Evolutionary conservation across 1,284 basidiomycete genomes (phyloP).

Genomic region (Fomitopsis betulina): DNA sequence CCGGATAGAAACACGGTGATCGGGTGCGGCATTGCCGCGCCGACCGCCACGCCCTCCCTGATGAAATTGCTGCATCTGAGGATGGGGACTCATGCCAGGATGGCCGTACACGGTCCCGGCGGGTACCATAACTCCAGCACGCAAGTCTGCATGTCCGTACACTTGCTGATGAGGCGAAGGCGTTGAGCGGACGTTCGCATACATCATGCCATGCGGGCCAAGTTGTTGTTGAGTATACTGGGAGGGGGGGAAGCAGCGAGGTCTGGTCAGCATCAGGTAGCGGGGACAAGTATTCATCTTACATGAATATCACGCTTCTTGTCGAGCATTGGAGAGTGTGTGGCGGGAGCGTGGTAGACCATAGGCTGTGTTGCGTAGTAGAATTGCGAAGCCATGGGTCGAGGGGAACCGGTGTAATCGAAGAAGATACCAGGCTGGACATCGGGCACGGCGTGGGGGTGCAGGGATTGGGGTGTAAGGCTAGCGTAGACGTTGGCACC

Average conservation of each 20-base stretch:
- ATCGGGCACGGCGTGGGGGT: constrained; percentile 40
- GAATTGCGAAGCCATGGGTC: constrained; percentile 50
- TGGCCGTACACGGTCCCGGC: constrained; percentile 37
- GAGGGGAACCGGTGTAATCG: constrained; percentile 47
- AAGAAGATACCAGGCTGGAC: constrained; percentile 52
- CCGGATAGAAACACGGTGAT: constrained; percentile 37
- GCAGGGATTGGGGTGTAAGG: constrained; percentile 38
- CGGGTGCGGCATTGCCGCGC: constrained; percentile 34
- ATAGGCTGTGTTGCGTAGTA: constrained; percentile 59
- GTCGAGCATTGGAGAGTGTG: constrained; percentile 53
- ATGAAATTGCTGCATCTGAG: constrained; percentile 35
- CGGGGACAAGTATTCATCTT: constrained; percentile 10
- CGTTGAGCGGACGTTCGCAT: constrained; percentile 35
- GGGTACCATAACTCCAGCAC: constrained; percentile 43
- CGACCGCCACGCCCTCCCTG: constrained; percentile 31
- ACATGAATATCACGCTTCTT: constrained; percentile 63
- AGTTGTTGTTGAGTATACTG: constrained; percentile 49
- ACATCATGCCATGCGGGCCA: constrained; percentile 37
- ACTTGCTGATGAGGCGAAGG: constrained; percentile 38
- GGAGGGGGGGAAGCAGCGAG: constrained; percentile 10
- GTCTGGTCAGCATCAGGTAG: not conserved
- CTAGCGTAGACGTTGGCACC: constrained; percentile 45
- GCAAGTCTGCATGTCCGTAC: constrained; percentile 42
- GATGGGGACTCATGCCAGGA: constrained; percentile 9
- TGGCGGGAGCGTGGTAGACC: constrained; percentile 48